Percentiles rank a stretch among this genome's conserved stretches.
These are phyloP conservation scores for Didymella segeticola DNA, from an alignment of 2,329 filamentous ascomycete species.

Conservation along the genomic window DNA sequence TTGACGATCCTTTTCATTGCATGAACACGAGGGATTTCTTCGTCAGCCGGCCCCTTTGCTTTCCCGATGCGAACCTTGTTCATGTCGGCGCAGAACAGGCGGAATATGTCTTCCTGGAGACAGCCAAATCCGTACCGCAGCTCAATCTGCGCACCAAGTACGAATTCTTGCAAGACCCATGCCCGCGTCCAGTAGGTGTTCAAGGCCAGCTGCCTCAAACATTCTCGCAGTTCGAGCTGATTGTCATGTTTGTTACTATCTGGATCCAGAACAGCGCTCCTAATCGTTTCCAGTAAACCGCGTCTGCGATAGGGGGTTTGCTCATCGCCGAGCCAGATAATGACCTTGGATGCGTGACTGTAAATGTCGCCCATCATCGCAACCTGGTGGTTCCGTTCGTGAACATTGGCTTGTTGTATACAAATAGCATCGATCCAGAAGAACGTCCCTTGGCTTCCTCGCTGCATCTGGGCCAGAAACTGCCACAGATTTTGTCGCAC, in stretches of 20 bases:
- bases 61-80: no score
- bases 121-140: background rate
- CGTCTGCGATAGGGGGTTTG: background rate
- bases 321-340: background rate
- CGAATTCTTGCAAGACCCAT: background rate
- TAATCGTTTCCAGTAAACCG: background rate
- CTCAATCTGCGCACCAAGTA: background rate
- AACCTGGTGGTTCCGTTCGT: background rate
- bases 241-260: no score
- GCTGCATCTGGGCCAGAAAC: background rate
- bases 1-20: no score
- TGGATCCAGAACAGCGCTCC: no score
- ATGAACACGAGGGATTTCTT: no score
- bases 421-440: background rate
- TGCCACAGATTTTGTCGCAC: background rate
- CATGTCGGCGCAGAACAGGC: background rate
- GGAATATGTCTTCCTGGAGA: background rate
- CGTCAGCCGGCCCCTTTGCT: no score
- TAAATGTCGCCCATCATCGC: background rate
- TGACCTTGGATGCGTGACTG: background rate
- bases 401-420: background rate
- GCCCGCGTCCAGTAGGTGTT: background rate
- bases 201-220: no score
- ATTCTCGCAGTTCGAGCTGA: no score
- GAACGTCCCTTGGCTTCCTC: background rate